A percentile compares a stretch with the other conserved stretches of the same genome.
phyloP scores from a whole-genome alignment of 2,329 filamentous ascomycete genomes.

The Cercospora zeae-maydis region DNA sequence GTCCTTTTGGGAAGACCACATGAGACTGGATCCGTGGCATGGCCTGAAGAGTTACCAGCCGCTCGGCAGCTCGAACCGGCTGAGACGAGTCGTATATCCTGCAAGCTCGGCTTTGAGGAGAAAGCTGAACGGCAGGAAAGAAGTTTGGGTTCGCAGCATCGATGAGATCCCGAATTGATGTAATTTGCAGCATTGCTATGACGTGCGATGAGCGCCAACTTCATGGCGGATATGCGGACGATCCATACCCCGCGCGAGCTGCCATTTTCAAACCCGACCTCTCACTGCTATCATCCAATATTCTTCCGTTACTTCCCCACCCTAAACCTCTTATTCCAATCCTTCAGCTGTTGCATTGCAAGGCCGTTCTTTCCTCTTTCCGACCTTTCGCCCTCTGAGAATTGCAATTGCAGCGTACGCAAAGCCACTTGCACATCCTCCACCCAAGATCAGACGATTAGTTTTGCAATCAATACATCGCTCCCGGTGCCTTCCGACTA shows the following conservation, averaged over 20 bases:
- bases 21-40: conserved; percentile 44
- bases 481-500: no score
- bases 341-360: not conserved
- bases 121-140: conserved; percentile 40
- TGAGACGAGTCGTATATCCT: conserved; percentile 41
- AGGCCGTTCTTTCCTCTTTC: not conserved
- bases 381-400: not conserved
- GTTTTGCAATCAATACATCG: no score
- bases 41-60: conserved; percentile 43
- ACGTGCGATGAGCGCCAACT: no score
- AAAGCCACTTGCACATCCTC: no score
- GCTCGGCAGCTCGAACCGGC: conserved; percentile 40
- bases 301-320: not conserved
- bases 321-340: not conserved
- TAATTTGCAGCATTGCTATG: not conserved
- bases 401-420: no score
- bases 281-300: no score
- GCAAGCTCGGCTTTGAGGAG: conserved; percentile 37
- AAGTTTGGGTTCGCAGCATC: conserved; percentile 38
- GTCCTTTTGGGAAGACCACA: conserved; percentile 46
- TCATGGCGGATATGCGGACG: no score
- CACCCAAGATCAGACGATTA: no score
- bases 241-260: not conserved
- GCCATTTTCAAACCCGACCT: not conserved
- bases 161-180: conserved; percentile 37